phyloP scores from a whole-genome alignment of 306 rosid species.

The Cucurbita moschata region DNA sequence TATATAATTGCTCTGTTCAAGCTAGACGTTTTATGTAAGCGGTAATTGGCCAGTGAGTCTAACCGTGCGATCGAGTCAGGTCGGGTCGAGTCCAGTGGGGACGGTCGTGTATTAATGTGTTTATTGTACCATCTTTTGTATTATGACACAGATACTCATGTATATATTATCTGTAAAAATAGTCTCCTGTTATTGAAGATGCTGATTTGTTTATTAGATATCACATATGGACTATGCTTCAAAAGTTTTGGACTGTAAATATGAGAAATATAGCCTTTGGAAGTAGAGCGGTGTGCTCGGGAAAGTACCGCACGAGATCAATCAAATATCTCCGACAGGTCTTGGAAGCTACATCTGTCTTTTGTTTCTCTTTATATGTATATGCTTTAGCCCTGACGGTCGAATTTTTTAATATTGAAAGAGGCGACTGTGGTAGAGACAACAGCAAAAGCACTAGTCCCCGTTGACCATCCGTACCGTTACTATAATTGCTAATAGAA shows the following conservation, averaged over 20 bases:
- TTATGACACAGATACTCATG: constrained; percentile 29
- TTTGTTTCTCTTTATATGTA: too few relatives aligned
- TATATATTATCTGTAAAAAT: constrained; percentile 57
- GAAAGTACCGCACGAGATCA: too few relatives aligned
- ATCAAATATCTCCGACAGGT: too few relatives aligned
- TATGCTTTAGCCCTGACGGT: too few relatives aligned
- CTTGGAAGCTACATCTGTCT: too few relatives aligned
- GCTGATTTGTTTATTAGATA: constrained; percentile 22
- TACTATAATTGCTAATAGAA: too few relatives aligned
- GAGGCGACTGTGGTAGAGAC: too few relatives aligned
- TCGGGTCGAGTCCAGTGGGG: constrained; percentile 1
- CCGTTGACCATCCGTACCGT: too few relatives aligned
- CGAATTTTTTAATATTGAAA: too few relatives aligned
- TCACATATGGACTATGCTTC: not conserved
- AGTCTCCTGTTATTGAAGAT: constrained; percentile 24
- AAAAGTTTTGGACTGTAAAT: not conserved
- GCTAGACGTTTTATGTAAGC: constrained; percentile 21
- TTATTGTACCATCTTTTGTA: constrained; percentile 32
- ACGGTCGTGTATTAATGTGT: constrained; percentile 17
- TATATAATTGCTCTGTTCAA: constrained; percentile 23
- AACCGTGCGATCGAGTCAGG: constrained; percentile 16
- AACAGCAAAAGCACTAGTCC: too few relatives aligned
- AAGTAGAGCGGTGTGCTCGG: not conserved
- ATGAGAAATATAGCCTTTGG: not conserved
- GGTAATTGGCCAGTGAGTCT: constrained; percentile 22